Evolutionary conservation across 257 asterid genomes (phyloP).

Genomic region (Salvia rosmarinus): DNA sequence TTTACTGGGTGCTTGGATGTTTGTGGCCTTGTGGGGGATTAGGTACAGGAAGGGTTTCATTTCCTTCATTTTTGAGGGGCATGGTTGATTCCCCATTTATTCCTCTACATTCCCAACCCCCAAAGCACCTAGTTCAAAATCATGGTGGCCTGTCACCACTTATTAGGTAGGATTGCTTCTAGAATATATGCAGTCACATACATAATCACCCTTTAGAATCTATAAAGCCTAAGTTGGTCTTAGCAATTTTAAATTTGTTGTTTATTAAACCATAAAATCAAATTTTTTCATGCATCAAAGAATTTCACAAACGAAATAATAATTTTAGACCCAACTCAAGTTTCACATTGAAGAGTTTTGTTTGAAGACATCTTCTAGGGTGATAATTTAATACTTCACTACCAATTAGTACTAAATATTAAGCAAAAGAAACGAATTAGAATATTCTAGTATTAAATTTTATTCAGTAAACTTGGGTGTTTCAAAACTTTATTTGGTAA

Average conservation of each 20-base stretch:
- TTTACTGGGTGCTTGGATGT: not conserved
- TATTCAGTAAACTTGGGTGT: not conserved
- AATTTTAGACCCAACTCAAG: not conserved
- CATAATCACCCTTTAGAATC: not conserved
- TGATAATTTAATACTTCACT: not conserved
- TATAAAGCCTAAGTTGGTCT: not conserved
- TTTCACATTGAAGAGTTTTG: not conserved
- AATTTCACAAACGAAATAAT: not conserved
- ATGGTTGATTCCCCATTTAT: not conserved
- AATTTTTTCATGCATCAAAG: not conserved
- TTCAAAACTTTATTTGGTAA: not conserved
- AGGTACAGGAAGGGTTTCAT: not conserved
- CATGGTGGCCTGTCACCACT: not conserved
- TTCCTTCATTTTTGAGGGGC: not conserved
- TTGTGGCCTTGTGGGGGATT: not conserved
- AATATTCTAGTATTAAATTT: not conserved
- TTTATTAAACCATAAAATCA: too few species aligned
- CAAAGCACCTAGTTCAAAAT: not conserved
- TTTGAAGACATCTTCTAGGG: not conserved
- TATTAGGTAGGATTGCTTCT: not conserved
- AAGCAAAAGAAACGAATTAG: not conserved
- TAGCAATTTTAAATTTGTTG: not conserved
- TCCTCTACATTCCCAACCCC: not conserved
- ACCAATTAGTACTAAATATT: not conserved
- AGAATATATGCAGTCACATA: not conserved